Conservation (phyloP, 208 protist species). For the Vickermania spadyakhi region DNA sequence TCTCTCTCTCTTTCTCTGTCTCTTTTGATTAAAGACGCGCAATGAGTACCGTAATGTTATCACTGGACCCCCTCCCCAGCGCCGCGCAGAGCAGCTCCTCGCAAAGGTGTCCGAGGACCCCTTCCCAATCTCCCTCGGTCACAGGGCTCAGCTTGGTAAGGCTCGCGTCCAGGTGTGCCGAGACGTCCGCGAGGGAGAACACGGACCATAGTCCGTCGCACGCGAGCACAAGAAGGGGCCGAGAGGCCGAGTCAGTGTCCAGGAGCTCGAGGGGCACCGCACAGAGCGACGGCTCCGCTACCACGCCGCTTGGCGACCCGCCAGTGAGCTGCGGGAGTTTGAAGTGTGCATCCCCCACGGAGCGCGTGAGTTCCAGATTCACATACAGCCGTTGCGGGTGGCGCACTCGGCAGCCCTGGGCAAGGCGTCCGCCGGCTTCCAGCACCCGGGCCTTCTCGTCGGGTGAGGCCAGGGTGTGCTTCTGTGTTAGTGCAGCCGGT, state of each 20-base stretch:
- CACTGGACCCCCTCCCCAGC: conserved; percentile 48
- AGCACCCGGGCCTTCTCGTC: conserved; percentile 44
- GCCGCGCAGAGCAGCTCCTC: conserved; percentile 60
- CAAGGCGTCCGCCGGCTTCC: conserved; percentile 46
- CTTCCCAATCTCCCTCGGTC: background rate
- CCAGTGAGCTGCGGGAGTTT: conserved; percentile 21
- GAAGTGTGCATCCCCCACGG: conserved; percentile 76
- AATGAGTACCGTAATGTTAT: conserved; percentile 81
- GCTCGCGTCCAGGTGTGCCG: conserved; percentile 13
- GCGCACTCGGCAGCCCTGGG: conserved; percentile 55
- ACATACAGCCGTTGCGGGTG: conserved; percentile 34
- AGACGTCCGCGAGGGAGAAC: conserved; percentile 40
- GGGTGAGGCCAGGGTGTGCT: conserved; percentile 20
- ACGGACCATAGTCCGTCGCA: conserved; percentile 73
- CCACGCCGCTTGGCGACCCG: conserved; percentile 20
- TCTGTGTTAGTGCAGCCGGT: conserved; percentile 17
- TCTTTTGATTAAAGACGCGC: too few relatives aligned
- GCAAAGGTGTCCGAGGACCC: conserved; percentile 11
- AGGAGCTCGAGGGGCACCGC: conserved; percentile 17
- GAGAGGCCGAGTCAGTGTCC: conserved; percentile 7
- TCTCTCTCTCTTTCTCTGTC: too few relatives aligned
- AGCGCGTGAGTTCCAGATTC: conserved; percentile 58
- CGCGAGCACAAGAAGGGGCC: conserved; percentile 26
- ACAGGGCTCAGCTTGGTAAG: conserved; percentile 6
- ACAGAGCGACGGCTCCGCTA: conserved; percentile 15